Conservation (phyloP, 2,329 filamentous ascomycete species). For the Alternaria dauci region DNA sequence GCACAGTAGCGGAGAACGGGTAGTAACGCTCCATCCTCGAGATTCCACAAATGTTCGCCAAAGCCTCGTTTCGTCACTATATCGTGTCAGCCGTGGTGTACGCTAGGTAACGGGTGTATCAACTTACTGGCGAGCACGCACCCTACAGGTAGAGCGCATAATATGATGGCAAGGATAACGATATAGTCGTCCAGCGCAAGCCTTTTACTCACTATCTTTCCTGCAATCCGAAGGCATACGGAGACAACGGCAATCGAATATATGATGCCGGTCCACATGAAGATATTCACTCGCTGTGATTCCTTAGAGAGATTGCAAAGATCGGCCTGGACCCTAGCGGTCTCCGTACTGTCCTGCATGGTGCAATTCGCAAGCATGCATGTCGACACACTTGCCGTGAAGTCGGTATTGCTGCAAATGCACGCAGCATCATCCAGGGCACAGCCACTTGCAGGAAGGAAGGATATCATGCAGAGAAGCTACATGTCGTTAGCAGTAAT, state of each 20-base stretch:
- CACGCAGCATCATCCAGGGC: slow-evolving; percentile 26
- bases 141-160: slow-evolving; percentile 30
- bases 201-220: slow-evolving; percentile 25
- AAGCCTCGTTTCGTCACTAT: slow-evolving; percentile 35
- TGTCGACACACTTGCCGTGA: slow-evolving; percentile 13
- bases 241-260: slow-evolving; percentile 26
- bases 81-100: slow-evolving; percentile 4
- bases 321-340: slow-evolving; percentile 32
- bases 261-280: slow-evolving; percentile 21
- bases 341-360: slow-evolving; percentile 28
- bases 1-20: slow-evolving; percentile 23
- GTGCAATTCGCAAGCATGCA: slow-evolving; percentile 37
- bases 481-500: slow-evolving; percentile 8
- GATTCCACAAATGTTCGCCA: slow-evolving; percentile 34
- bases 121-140: slow-evolving; percentile 31
- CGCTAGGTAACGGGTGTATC: neutral
- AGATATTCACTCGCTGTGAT: slow-evolving; percentile 9
- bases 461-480: slow-evolving; percentile 28
- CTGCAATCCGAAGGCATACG: slow-evolving; percentile 23
- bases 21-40: slow-evolving; percentile 19
- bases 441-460: slow-evolving; percentile 24
- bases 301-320: slow-evolving; percentile 31
- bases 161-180: slow-evolving; percentile 23
- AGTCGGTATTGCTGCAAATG: slow-evolving; percentile 20
- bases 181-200: slow-evolving; percentile 32